Evolutionary conservation across 2,329 filamentous ascomycete species (phyloP), one percentile per base, ranked within the genome.

Genomic region (Pyricularia sp.): DNA sequence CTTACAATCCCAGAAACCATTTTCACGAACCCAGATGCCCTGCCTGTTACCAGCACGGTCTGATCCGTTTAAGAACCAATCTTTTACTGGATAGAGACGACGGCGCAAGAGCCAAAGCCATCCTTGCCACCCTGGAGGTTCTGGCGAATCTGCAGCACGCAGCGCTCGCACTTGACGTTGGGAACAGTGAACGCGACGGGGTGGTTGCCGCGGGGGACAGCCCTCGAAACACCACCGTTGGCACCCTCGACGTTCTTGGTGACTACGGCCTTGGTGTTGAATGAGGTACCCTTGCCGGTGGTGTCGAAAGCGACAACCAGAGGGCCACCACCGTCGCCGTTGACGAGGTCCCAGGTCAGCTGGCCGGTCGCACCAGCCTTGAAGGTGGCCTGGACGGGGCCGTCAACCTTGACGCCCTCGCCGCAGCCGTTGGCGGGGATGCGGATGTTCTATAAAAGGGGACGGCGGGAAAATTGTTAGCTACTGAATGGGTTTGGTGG

Each of bases 341-440:
- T 65, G 64, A n/a, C n/a, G 20, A 65, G 14, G 31, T 42, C 14
- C 64, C 64, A 65, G 9, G 31, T 65, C 12, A 65, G n/a, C 31
- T 14, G 26, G 31, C 31, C 64, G 12, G n/a, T 42, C 4, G 12
- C 4, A n/a, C 64, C 64, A 9, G 64, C 31, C 64, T 65, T 65
- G 31, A 42, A 65, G n/a, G 64, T 65, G 31, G 64, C 64, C 1
- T 23, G 6, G 7, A 36, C 31, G 3, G n/a, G 11, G 4, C 31
- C 31, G 4, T 17, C 14, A 3, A 65, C 64, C 17, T 42, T 20
- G 31, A 65, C 64, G 31, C 64, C 64, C 31, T 65, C 26, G 31
- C 64, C 64, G n/a, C 64, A 65, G 31, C 64, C 64, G 64, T 65
- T 65, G 31, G 31, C 64, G 64, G 64, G 64, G 31, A 65, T 42